Evolutionary conservation across 129 eudicot species (phyloP).

Genomic region (Daucus carota): DH1_v3.0 NC_030381.2:37034501-37035000

Average conservation of each 20-base stretch:
- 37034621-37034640: constrained; percentile 27
- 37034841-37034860: constrained; percentile 29
- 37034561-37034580: not conserved
- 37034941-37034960: constrained; percentile 9
- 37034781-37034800: constrained; percentile 39
- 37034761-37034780: constrained; percentile 28
- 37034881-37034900: constrained; percentile 24
- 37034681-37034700: constrained; percentile 28
- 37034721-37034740: constrained; percentile 30
- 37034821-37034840: constrained; percentile 27
- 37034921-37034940: constrained; percentile 27
- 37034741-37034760: constrained; percentile 26
- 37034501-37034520: constrained; percentile 29
- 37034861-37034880: constrained; percentile 35
- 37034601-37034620: constrained; percentile 21
- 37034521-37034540: constrained; percentile 18
- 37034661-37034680: constrained; percentile 26
- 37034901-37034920: constrained; percentile 14
- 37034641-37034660: constrained; percentile 17
- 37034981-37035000: constrained; percentile 4
- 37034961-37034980: not conserved
- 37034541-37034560: not conserved
- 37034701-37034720: constrained; percentile 25
- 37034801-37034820: constrained; percentile 42
- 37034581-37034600: not conserved